Evolutionary conservation across 345 rosid genomes (phyloP).

Genomic region (Eutrema yunnanense): DNA sequence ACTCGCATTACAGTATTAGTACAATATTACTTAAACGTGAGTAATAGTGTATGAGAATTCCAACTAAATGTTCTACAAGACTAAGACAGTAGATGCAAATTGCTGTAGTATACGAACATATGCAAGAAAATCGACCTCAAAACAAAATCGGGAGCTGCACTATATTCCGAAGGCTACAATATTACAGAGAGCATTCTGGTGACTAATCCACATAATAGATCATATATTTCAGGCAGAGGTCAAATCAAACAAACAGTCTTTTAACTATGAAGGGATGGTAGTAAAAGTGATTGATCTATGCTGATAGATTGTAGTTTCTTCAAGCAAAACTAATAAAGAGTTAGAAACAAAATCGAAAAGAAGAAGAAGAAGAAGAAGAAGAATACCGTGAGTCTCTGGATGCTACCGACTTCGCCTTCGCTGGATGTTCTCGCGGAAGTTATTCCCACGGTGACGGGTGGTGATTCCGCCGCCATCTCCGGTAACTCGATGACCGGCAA

Average conservation of each 20-base stretch:
- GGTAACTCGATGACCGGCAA: conserved; percentile 59
- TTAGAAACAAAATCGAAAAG: neutral
- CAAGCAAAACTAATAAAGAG: neutral
- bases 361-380: neutral
- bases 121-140: too few relatives aligned
- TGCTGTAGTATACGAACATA: neutral
- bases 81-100: neutral
- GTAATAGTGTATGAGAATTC: neutral
- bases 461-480: conserved; percentile 32
- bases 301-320: neutral
- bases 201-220: neutral
- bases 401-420: neutral
- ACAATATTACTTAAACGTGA: neutral
- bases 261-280: neutral
- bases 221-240: neutral
- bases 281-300: neutral
- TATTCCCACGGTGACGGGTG: conserved; percentile 28
- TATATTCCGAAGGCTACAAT: neutral
- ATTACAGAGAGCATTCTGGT: neutral
- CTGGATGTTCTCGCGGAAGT: neutral
- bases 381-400: conserved; percentile 54
- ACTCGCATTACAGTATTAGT: neutral
- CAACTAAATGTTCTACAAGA: neutral
- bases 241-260: neutral
- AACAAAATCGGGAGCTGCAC: neutral